Base-by-base conservation (phyloP, 306 rosid species). In the Acmispon strigosus region DNA sequence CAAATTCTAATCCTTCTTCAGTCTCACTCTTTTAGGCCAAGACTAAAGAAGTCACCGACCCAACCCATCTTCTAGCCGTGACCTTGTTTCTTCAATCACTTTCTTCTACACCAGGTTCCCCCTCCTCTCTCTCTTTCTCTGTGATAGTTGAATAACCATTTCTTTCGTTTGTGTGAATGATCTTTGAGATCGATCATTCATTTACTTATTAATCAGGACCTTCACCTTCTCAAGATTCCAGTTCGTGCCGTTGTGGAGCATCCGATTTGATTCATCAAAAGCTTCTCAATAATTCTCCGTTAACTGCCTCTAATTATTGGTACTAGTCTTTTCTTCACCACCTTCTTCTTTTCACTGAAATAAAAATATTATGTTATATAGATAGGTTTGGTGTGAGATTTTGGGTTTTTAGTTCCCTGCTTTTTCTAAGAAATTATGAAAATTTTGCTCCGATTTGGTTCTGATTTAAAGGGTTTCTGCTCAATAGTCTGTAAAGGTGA, bases 201-300 rank as follows among this genome's bases (percentile, higher is more conserved):
- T 19, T 58, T 44, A 3, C 73, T 64, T 69, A 44, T 65, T 52
- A 6, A 54, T 72, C 69, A 62, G 75, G 74, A 83, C 70, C 57
- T 58, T 58, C 65, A 15, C 44, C 57, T 53, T 65, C 10, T 8
- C 36, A n/a, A 6, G 48, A 76, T 17, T 72, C 65, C 75, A 22
- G 8, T 32, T 32, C 41, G 48, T 15, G 32, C 34, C 34, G 1
- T 2, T 37, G 7, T 62, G 6, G 13, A 6, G 8, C 60, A 27
- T 41, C 80, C 3, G 70, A 69, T 74, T 82, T 74, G 37, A 61
- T 43, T 58, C 10, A 63, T 39, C 60, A 45, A 42, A 53, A 32
- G 32, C 72, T 3, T 34, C 24, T 15, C 51, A 5, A 3, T 60
- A 18, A 39, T 68, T 49, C 53, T 55, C 20, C 58, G 48, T 70